phyloP scores from a whole-genome alignment of 1,284 basidiomycete genomes.

The Sphaerobolus stellatus region DNA sequence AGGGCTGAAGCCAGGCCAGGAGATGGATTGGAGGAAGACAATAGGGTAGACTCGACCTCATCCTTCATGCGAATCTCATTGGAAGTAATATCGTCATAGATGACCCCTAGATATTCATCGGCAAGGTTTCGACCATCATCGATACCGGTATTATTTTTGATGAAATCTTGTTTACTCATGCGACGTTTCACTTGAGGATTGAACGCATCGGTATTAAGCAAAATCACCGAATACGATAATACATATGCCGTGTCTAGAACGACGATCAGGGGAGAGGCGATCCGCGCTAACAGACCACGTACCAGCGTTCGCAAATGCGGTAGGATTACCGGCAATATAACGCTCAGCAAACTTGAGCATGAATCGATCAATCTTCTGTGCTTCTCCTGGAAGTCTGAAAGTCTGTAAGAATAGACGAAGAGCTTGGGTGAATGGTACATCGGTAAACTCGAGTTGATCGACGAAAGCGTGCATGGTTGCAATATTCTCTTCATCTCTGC shows the following conservation, averaged over 20 bases:
- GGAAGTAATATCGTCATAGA: conserved; percentile 86
- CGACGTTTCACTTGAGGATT: conserved; percentile 90
- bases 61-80: conserved; percentile 99
- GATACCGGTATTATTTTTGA: conserved; percentile 93
- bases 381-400: conserved; percentile 92
- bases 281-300: conserved; percentile 22
- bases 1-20: conserved; percentile 80
- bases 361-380: conserved; percentile 98
- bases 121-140: conserved; percentile 88
- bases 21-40: conserved; percentile 46
- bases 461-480: conserved; percentile 96
- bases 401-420: conserved; percentile 86
- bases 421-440: conserved; percentile 82
- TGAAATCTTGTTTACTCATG: conserved; percentile 89
- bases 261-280: conserved; percentile 9
- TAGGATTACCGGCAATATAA: conserved; percentile 85
- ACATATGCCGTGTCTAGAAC: conserved; percentile 84
- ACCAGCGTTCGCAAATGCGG: conserved; percentile 84
- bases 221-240: conserved; percentile 88
- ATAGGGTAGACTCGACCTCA: conserved; percentile 69
- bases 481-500: conserved; percentile 82
- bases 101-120: conserved; percentile 73
- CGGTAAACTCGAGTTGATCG: conserved; percentile 83
- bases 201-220: conserved; percentile 96
- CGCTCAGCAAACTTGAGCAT: conserved; percentile 98